Percentiles rank a stretch among this genome's conserved stretches.
phyloP scores from a whole-genome alignment of 2,329 filamentous ascomycete species.

The Elsinoe australis region DNA sequence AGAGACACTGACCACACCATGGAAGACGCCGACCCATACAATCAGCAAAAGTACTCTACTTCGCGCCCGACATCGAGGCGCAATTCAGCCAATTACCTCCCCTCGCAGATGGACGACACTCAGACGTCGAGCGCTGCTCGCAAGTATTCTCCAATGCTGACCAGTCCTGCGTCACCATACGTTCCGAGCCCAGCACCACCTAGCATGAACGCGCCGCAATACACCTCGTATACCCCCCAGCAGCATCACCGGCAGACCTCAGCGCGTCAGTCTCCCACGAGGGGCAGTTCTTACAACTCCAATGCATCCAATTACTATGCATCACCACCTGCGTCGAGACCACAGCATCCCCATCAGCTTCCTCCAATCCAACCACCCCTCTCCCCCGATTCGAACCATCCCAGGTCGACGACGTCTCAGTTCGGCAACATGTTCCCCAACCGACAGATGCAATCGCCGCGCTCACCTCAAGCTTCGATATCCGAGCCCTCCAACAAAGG shows the following conservation, averaged over 20 bases:
- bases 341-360: slow-evolving; percentile 57
- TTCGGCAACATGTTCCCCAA: slow-evolving; percentile 58
- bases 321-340: slow-evolving; percentile 40
- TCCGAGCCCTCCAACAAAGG: slow-evolving; percentile 44
- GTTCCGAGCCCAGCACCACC: slow-evolving; percentile 45
- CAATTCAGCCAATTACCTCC: slow-evolving; percentile 62
- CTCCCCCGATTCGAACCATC: slow-evolving; percentile 62
- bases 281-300: slow-evolving; percentile 50
- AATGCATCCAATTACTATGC: slow-evolving; percentile 51
- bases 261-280: slow-evolving; percentile 73
- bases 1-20: slow-evolving; percentile 50
- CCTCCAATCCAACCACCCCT: slow-evolving; percentile 65
- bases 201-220: slow-evolving; percentile 24
- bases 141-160: slow-evolving; percentile 93
- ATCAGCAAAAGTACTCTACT: slow-evolving; percentile 77
- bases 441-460: slow-evolving; percentile 35
- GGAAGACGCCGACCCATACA: slow-evolving; percentile 84
- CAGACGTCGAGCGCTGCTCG: slow-evolving; percentile 78
- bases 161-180: slow-evolving; percentile 76
- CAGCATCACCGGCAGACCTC: slow-evolving; percentile 40
- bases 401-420: slow-evolving; percentile 52
- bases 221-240: slow-evolving; percentile 32
- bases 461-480: slow-evolving; percentile 38
- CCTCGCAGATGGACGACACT: slow-evolving; percentile 25
- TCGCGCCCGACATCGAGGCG: slow-evolving; percentile 55